Percentiles rank a stretch among this genome's conserved stretches.
Evolutionary conservation across 768 basidiomycete species (phyloP).

Genomic region (Phaeotremella fagi): DNA sequence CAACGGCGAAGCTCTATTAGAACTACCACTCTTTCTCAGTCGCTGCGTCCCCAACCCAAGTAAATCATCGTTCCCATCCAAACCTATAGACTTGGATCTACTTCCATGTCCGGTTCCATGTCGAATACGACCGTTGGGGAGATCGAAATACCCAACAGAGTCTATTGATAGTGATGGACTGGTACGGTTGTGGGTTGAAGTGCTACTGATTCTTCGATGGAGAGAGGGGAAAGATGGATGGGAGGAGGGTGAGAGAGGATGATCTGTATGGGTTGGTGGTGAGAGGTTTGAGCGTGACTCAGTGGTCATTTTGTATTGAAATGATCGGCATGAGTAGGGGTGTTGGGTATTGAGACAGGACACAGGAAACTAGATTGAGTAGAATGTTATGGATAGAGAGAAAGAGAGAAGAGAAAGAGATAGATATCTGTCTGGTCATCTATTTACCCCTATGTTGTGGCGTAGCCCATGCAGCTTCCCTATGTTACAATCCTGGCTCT

Average conservation of each 20-base stretch:
- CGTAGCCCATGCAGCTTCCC: not conserved
- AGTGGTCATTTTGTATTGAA: not conserved
- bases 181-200: not conserved
- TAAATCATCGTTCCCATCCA: conserved; percentile 14
- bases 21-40: not conserved
- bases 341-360: not conserved
- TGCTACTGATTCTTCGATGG: not conserved
- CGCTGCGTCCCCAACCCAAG: conserved; percentile 12
- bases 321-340: not conserved
- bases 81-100: not conserved
- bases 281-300: not conserved
- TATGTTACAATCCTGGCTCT: not conserved
- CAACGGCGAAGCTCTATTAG: conserved; percentile 7
- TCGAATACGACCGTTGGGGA: not conserved
- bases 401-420: not conserved
- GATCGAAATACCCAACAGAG: not conserved
- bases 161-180: not conserved
- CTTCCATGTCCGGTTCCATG: not conserved
- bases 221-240: not conserved
- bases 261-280: not conserved
- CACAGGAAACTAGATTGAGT: not conserved
- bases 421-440: not conserved
- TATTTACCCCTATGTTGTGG: not conserved
- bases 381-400: not conserved
- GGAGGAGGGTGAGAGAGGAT: not conserved